Evolutionary conservation across 495 filamentous ascomycete species (phyloP).

Genomic region (Penicillium pancosmium): DNA sequence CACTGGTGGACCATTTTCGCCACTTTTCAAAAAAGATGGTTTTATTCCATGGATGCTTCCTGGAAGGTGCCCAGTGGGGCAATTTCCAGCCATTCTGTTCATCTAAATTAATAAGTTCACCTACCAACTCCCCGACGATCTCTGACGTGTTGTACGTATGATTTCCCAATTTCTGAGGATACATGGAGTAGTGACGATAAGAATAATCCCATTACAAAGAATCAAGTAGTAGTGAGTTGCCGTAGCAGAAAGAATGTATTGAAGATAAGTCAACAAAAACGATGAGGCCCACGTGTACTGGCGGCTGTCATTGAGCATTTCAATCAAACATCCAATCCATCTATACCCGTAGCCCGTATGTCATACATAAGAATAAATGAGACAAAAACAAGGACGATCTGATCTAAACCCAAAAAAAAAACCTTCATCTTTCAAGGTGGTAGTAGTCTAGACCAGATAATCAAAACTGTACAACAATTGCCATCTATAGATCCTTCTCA

Average conservation of each 20-base stretch:
- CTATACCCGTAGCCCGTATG: constrained; percentile 9
- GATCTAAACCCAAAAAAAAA: neutral
- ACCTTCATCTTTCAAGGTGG: neutral
- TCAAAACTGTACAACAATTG: neutral
- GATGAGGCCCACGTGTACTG: constrained; percentile 4
- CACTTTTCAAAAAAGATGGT: neutral
- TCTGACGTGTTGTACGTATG: too few relatives aligned
- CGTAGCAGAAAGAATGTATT: constrained; percentile 12
- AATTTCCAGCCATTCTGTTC: neutral
- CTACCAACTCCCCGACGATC: neutral
- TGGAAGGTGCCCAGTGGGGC: too few relatives aligned
- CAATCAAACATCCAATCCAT: constrained; percentile 14
- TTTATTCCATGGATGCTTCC: too few relatives aligned
- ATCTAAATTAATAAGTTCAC: neutral
- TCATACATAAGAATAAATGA: neutral
- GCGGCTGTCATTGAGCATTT: constrained; percentile 10
- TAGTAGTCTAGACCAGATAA: neutral
- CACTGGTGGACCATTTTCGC: neutral
- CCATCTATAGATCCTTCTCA: neutral
- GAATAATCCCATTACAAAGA: neutral
- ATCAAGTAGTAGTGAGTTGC: constrained; percentile 4
- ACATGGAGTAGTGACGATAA: too few relatives aligned
- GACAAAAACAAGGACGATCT: neutral
- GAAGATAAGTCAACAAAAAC: constrained; percentile 3
- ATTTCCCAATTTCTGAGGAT: too few relatives aligned